phyloP scores from a whole-genome alignment of 202 grass and related monocot genomes.

The Brachypodium distachyon region DNA sequence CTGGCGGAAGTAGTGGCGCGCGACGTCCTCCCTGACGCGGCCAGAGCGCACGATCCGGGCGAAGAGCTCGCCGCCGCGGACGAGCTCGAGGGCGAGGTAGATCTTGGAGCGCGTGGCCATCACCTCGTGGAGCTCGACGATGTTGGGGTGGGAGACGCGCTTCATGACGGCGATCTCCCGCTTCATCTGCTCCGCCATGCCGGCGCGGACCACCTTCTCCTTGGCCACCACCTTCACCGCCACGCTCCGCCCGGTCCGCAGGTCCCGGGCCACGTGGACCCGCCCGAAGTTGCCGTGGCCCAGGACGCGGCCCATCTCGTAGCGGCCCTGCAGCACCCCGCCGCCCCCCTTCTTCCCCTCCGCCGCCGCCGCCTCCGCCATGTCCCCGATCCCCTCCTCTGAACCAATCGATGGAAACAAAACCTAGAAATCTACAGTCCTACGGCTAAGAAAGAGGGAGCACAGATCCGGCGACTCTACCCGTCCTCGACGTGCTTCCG shows the following conservation, averaged over 20 bases:
- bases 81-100: conserved; percentile 77
- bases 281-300: conserved; percentile 69
- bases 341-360: conserved; percentile 28
- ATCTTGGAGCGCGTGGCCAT: conserved; percentile 82
- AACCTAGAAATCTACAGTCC: background rate
- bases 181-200: conserved; percentile 85
- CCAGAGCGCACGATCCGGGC: conserved; percentile 23
- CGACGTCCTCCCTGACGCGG: conserved; percentile 45
- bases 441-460: background rate
- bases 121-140: conserved; percentile 77
- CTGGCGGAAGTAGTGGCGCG: conserved; percentile 60
- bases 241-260: conserved; percentile 45
- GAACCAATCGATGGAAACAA: background rate
- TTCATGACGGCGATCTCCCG: conserved; percentile 78
- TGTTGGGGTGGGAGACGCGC: conserved; percentile 59
- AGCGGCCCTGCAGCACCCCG: conserved; percentile 46
- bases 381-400: background rate
- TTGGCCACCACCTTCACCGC: conserved; percentile 71
- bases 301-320: conserved; percentile 66
- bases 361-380: background rate
- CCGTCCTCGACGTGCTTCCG: conserved; percentile 50
- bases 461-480: conserved; percentile 17
- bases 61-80: no score
- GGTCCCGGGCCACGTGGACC: conserved; percentile 59
- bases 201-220: conserved; percentile 41